phyloP scores from a whole-genome alignment of 805 yeast genomes.

The Brettanomyces bruxellensis region DNA sequence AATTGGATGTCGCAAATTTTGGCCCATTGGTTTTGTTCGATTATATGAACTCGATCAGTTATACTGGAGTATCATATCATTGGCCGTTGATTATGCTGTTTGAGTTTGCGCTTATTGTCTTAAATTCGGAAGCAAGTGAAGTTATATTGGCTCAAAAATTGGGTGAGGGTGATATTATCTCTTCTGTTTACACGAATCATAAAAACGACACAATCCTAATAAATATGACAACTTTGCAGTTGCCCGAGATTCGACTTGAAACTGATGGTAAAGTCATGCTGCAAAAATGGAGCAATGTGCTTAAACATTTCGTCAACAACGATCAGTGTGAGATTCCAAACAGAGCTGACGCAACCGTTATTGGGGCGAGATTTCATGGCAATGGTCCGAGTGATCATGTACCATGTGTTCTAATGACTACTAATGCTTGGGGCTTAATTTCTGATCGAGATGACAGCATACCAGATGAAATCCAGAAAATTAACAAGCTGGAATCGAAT shows the following conservation, averaged over 20 bases:
- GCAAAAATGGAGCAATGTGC: conserved; percentile 20
- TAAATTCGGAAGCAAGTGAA: conserved; percentile 10
- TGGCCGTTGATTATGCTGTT: conserved; percentile 11
- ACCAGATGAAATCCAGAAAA: conserved; percentile 31
- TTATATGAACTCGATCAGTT: conserved; percentile 10
- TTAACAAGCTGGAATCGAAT: conserved; percentile 27
- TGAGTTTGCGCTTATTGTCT: conserved; percentile 15
- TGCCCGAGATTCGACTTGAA: conserved; percentile 15
- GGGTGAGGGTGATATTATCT: conserved; percentile 10
- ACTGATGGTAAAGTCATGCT: conserved; percentile 15
- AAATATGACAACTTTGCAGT: conserved; percentile 16
- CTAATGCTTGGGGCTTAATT: conserved; percentile 40
- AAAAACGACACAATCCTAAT: conserved; percentile 10
- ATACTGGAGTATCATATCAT: conserved; percentile 5
- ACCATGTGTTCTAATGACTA: conserved; percentile 38
- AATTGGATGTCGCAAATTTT: conserved; percentile 14
- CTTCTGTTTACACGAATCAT: conserved; percentile 16
- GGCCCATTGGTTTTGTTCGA: conserved; percentile 21
- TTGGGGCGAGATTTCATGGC: not conserved
- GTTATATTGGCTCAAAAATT: conserved; percentile 13
- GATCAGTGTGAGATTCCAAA: not conserved
- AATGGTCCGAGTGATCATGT: conserved; percentile 4
- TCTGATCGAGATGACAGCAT: conserved; percentile 19
- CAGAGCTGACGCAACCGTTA: not conserved
- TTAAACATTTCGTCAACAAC: conserved; percentile 12